Conservation (phyloP, 192 early-diverging fungal species). For the Coemansia sp. region DNA sequence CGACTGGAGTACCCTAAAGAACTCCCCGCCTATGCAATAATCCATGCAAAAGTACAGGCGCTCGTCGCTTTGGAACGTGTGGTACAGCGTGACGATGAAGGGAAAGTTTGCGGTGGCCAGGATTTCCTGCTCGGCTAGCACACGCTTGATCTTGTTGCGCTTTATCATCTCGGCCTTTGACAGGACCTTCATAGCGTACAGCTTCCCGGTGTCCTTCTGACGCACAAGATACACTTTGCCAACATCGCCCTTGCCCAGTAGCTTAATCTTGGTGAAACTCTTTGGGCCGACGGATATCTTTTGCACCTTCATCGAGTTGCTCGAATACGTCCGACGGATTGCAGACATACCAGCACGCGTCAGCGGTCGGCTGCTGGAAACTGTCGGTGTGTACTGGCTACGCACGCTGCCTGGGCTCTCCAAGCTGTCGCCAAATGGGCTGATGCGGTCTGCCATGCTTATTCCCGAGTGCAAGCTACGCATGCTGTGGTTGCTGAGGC, state of each 20-base stretch:
- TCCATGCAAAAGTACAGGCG: slow-evolving; percentile 89
- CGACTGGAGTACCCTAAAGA: slow-evolving; percentile 84
- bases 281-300: slow-evolving; percentile 81
- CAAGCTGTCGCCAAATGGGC: slow-evolving; percentile 29
- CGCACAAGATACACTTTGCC: slow-evolving; percentile 95
- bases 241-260: slow-evolving; percentile 97
- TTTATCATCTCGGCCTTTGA: slow-evolving; percentile 98
- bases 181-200: slow-evolving; percentile 97
- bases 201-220: slow-evolving; percentile 73
- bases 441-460: slow-evolving; percentile 9
- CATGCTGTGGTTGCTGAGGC: slow-evolving; percentile 53
- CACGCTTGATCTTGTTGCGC: slow-evolving; percentile 97
- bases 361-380: slow-evolving; percentile 39
- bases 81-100: slow-evolving; percentile 89
- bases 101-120: slow-evolving; percentile 84
- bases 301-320: slow-evolving; percentile 77
- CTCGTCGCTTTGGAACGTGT: slow-evolving; percentile 84
- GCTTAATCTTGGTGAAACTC: slow-evolving; percentile 83
- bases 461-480: slow-evolving; percentile 39
- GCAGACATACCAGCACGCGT: slow-evolving; percentile 48
- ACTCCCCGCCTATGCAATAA: slow-evolving; percentile 87
- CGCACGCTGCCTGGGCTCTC: slow-evolving; percentile 53
- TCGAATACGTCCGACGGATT: slow-evolving; percentile 78
- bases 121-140: slow-evolving; percentile 95
- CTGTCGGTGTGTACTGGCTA: slow-evolving; percentile 29